Percentiles rank a stretch among this genome's conserved stretches.
Conservation (phyloP, 78 protist genomes). For the Trichosphaerium sp. region DNA sequence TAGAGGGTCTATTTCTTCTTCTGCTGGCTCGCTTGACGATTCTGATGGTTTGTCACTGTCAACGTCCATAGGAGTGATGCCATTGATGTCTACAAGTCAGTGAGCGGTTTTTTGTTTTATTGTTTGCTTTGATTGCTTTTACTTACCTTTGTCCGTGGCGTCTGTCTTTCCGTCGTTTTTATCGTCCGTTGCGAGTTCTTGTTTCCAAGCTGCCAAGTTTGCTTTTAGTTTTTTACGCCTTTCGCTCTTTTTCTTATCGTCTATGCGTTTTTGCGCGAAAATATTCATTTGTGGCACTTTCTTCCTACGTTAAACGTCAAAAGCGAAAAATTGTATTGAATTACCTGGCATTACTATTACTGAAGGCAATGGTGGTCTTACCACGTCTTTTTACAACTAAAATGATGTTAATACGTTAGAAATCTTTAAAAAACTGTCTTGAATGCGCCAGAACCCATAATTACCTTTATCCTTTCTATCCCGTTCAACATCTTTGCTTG, state of each 20-base stretch:
- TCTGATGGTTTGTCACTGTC: neutral
- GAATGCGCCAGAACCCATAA: neutral
- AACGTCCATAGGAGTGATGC: neutral
- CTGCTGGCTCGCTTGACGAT: conserved; percentile 7
- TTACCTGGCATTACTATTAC: conserved; percentile 1
- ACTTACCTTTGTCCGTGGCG: neutral
- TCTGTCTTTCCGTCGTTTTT: neutral
- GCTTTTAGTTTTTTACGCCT: too few species aligned
- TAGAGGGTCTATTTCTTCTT: conserved; percentile 64
- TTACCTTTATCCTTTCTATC: neutral
- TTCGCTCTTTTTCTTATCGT: too few species aligned
- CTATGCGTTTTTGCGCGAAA: too few species aligned
- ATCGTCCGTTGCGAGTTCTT: neutral
- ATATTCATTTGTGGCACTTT: conserved; percentile 1
- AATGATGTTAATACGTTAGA: too few species aligned
- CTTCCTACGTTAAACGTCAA: too few species aligned
- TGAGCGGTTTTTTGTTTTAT: neutral
- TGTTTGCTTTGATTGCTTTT: neutral
- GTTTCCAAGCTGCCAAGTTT: too few species aligned
- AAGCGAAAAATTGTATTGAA: too few species aligned
- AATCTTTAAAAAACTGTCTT: too few species aligned
- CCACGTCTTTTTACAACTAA: too few species aligned
- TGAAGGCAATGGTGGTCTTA: neutral
- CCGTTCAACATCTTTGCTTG: neutral
- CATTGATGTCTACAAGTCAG: neutral